Evolutionary conservation across 352 stramenopile species (phyloP), one percentile per base, ranked within the genome.

Genomic region (Phytophthora chlamydospora): DNA sequence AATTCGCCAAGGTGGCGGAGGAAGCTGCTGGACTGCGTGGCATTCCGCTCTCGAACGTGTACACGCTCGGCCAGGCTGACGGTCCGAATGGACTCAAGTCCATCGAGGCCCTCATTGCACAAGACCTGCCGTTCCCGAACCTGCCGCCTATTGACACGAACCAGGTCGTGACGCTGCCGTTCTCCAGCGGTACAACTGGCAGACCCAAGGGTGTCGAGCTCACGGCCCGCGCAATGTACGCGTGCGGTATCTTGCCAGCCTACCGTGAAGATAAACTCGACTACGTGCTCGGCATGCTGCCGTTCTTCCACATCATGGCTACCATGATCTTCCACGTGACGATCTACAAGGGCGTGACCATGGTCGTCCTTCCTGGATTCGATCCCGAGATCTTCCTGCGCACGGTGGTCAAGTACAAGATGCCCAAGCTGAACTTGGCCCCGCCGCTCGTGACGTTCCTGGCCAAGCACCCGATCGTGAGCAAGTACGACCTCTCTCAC

Each of bases 261-360:
- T 68, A 64, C 27, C 81, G 85, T 42, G 81, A 87, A 49, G 67
- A 76, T 2, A 50, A 72, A 7, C 6, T 67, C n/a, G 36, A 74
- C 2, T 68, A 63, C 42, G 51, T 32, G n/a, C 36, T 97, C 12
- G 75, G 63, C 0, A 64, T 93, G 53, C 76, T 99, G 14, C 95
- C 96, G 33, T 97, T 98, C 59, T 98, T 98, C 80, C 96, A 99
- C 67, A 98, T 99, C 45, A 98, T 98, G 73, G 93, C 88, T 16
- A 78, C 87, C 2, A 83, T 89, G 42, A 85, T 95, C 33, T 73
- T 97, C 41, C 74, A 98, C 36, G 82, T 94, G 44, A 78, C 77
- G 10, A 77, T 93, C 41, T 91, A 89, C 74, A 83, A 87, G 65
- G 91, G 89, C 10, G 62, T 82, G 35, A 85, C 83, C 7, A 72